Evolutionary conservation across 2,329 filamentous ascomycete species (phyloP), one percentile per base, ranked within the genome.

Genomic region (Cordyceps fumosorosea): DNA sequence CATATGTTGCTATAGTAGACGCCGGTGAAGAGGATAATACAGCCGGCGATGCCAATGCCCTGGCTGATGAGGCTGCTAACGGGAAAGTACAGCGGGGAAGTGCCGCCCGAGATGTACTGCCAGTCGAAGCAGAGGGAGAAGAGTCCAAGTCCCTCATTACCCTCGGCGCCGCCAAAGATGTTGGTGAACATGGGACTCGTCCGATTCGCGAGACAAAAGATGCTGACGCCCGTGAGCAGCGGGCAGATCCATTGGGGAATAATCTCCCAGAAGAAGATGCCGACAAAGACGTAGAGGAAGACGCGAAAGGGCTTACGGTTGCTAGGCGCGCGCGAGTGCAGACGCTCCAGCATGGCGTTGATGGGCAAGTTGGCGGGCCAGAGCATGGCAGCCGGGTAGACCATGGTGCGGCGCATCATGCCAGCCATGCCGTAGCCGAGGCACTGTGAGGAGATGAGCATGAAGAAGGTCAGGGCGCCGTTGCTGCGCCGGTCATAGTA

Each of bases 371-470:
- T 76, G 44, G 55, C 42, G 0, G 69, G 67, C 29, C 66, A 70
- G 0, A 71, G 16, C 71, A 82, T 80, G 62, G 78, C 78, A 18
- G 77, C 80, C 1, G 80, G 79, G 63, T 78, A 77, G 0, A 82
- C 73, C 11, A 81, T 67, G 3, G 77, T 72, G 22, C 74, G 71
- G 14, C 81, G 74, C 66, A 82, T 67, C 24, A 82, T 62, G 14
- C 80, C 80, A 5, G 77, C 76, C 48, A 83, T 68, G 34, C 79
- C 80, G 47, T 79, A 83, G 0, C 80, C 80, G 20, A 82, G 71
- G 11, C 79, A 69, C 54, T 81, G 80, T 2, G 79, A 80, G 0
- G 80, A 79, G 10, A 83, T 66, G 0, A 75, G 71, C 37, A 80
- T 66, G 64, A 83, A 77, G 56, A 82, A 75, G 10, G 74, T 74